Evolutionary conservation across 1,139 yeast genomes (phyloP), one percentile per base, ranked within the genome.

Genomic region (Yamadazyma blattariae): DNA sequence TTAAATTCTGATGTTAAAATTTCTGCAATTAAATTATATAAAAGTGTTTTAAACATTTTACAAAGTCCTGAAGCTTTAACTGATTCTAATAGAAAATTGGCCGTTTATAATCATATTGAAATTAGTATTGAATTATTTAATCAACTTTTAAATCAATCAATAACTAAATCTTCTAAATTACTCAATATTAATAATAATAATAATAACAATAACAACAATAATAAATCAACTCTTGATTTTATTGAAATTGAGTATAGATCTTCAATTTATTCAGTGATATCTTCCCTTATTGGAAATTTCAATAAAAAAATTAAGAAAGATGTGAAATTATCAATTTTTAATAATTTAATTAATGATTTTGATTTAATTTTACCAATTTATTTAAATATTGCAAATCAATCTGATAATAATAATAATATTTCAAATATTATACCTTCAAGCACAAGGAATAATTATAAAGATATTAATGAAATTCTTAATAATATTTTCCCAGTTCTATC

Each of bases 1-100:
- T 35, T 46, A 25, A 46, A 56, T n/a, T 36, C 66, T 1, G 66
- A 59, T 9, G 62, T 76, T 8, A 77, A 76, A 46, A 56, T 67
- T 2, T 67, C 70, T 19, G 76, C 82, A 1, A 57, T 79, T 5
- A 67, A 66, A 21, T 59, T 84, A 30, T 74, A 82, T 48, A 71
- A 71, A 35, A 65, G 73, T 8, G 72, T 82, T 13, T 54, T 80
- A 30, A 57, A 63, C 17, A 80, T 75, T 35, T 62, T 82, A 39
- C 71, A 73, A 40, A 67, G 76, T 35, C 76, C 81, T 0, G 79
- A 74, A 36, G 74, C 79, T 0, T 59, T 66, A 29, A 56, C 54
- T 7, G 58, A 56, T 37, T 50, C 52, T 2, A 44, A 47, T 3
- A 60, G 77, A 33, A 59, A 59, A 38, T 40, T 40, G n/a, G 50